These are phyloP conservation scores for Paragyromitra xinjiangensis DNA, from an alignment of 495 filamentous ascomycete species.

Conservation along the genomic window DNA sequence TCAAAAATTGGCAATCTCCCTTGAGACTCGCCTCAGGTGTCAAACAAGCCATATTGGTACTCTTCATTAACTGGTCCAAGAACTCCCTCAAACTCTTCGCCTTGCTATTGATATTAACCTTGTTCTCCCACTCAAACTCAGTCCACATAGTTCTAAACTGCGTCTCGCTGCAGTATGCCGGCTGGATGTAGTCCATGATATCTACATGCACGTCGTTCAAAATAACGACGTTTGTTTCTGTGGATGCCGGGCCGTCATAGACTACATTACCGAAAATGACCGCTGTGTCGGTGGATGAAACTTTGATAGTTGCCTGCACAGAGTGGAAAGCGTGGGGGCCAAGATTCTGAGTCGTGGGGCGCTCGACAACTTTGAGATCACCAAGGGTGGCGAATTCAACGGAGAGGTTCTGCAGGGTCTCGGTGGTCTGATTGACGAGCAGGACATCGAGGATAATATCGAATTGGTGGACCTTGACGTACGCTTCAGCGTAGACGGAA, in stretches of 20 bases:
- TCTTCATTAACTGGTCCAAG: constrained; percentile 92
- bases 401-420: constrained; percentile 95
- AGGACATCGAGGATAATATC: constrained; percentile 98
- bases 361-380: constrained; percentile 97
- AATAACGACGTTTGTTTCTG: constrained; percentile 96
- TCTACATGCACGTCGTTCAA: constrained; percentile 98
- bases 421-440: constrained; percentile 95
- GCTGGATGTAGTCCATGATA: constrained; percentile 99
- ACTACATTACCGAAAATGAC: constrained; percentile 99
- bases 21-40: constrained; percentile 96
- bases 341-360: constrained; percentile 93
- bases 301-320: constrained; percentile 98
- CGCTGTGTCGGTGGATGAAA: constrained; percentile 96
- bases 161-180: constrained; percentile 94
- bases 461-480: constrained; percentile 98
- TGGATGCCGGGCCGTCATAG: constrained; percentile 94
- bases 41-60: constrained; percentile 97
- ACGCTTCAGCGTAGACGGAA: constrained; percentile 96
- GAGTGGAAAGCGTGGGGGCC: constrained; percentile 96
- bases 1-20: constrained; percentile 97
- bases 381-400: constrained; percentile 98
- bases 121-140: constrained; percentile 99
- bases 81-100: constrained; percentile 92
- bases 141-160: constrained; percentile 99
- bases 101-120: constrained; percentile 99